Percentiles rank a stretch among this genome's conserved stretches.
These are phyloP conservation scores for Neurospora tetraspora DNA, from an alignment of 495 filamentous ascomycete species.

Conservation along the genomic window DNA sequence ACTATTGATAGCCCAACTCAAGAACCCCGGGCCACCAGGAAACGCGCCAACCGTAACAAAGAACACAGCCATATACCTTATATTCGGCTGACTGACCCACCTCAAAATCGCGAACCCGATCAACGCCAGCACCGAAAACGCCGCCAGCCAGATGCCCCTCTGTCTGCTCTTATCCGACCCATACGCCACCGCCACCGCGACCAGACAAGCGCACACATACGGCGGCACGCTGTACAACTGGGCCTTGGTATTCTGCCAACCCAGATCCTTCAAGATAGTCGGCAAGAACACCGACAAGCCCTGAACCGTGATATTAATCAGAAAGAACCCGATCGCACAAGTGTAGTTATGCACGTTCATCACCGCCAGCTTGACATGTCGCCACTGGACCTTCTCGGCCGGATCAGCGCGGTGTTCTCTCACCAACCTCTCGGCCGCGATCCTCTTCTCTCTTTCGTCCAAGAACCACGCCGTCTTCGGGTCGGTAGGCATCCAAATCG, in stretches of 20 bases:
- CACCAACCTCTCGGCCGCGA: conserved; percentile 30
- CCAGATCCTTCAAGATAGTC: conserved; percentile 37
- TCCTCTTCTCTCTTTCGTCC: conserved; percentile 37
- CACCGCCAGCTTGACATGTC: conserved; percentile 29
- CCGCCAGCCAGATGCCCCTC: conserved; percentile 50
- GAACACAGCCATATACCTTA: conserved; percentile 35
- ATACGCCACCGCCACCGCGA: conserved; percentile 49
- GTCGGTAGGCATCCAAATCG: conserved; percentile 45
- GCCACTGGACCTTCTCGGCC: conserved; percentile 27
- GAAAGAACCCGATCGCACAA: conserved; percentile 37
- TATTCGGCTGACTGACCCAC: conserved; percentile 15
- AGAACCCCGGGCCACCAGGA: conserved; percentile 43
- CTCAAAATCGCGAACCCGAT: conserved; percentile 30
- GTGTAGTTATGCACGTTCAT: conserved; percentile 37
- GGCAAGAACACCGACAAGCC: conserved; percentile 43
- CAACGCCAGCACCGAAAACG: conserved; percentile 35
- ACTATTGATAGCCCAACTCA: conserved; percentile 48
- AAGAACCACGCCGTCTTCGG: conserved; percentile 42
- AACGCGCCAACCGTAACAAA: conserved; percentile 43
- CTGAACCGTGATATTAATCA: conserved; percentile 44
- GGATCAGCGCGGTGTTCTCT: conserved; percentile 27
- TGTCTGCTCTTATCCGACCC: conserved; percentile 47
- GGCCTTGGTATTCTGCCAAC: conserved; percentile 33
- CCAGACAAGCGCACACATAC: conserved; percentile 40
- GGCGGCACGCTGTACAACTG: conserved; percentile 44